A percentile compares a stretch with the other conserved stretches of the same genome.
phyloP scores from a whole-genome alignment of 257 asterid genomes.

The Dorcoceras hygrometricum region DNA sequence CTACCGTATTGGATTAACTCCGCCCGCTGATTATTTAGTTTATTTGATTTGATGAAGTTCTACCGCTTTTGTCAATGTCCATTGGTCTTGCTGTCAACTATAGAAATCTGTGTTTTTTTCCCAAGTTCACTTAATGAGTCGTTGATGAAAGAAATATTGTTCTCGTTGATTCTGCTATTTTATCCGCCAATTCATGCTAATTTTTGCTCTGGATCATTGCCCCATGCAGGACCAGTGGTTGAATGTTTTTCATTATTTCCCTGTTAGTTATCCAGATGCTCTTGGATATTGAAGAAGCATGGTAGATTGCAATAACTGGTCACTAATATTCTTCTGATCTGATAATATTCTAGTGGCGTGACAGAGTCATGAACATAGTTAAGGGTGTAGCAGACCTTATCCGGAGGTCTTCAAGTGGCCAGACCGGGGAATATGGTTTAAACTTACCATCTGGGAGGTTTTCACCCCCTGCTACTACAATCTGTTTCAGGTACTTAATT shows the following conservation, averaged over 20 bases:
- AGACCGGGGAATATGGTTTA: conserved; percentile 52
- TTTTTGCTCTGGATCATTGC: conserved; percentile 22
- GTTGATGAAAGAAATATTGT: conserved; percentile 5
- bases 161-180: background rate
- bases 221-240: background rate
- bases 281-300: conserved; percentile 32
- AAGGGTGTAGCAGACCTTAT: conserved; percentile 96
- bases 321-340: conserved; percentile 35
- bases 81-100: conserved; percentile 1
- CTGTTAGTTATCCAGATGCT: conserved; percentile 17
- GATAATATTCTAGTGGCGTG: conserved; percentile 30
- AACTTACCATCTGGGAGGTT: conserved; percentile 54
- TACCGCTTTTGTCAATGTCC: background rate
- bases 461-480: conserved; percentile 55
- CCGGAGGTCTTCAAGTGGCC: conserved; percentile 71
- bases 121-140: conserved; percentile 14
- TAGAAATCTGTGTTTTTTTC: background rate
- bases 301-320: conserved; percentile 42
- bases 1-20: background rate
- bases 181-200: conserved; percentile 13
- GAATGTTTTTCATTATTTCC: background rate
- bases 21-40: background rate
- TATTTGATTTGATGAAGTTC: no score
- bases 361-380: conserved; percentile 73
- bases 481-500: conserved; percentile 64